phyloP scores from a whole-genome alignment of 2,329 filamentous ascomycete genomes.

The Cladosporium sp. region DNA sequence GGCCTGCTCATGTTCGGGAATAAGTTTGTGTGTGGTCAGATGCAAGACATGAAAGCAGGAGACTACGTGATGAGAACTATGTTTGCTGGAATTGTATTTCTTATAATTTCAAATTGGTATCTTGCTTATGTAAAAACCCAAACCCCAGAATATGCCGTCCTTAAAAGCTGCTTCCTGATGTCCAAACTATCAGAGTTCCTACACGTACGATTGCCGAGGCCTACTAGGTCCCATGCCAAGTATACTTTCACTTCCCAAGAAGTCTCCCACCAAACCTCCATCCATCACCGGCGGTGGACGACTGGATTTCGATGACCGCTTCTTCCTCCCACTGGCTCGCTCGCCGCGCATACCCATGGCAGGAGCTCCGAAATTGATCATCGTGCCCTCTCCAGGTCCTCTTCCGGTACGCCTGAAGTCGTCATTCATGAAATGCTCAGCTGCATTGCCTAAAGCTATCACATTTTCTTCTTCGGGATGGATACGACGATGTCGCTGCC shows the following conservation, averaged over 20 bases:
- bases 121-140: slow-evolving; percentile 7
- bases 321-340: slow-evolving; percentile 26
- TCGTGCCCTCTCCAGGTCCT: slow-evolving; percentile 29
- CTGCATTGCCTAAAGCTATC: slow-evolving; percentile 44
- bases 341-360: slow-evolving; percentile 29
- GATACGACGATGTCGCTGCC: slow-evolving; percentile 34
- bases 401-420: slow-evolving; percentile 41
- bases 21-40: too few relatives aligned
- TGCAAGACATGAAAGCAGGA: too few relatives aligned
- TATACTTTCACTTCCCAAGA: slow-evolving; percentile 33
- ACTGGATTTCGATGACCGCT: slow-evolving; percentile 15
- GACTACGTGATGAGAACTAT: too few relatives aligned
- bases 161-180: background rate
- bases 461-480: slow-evolving; percentile 23
- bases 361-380: slow-evolving; percentile 30
- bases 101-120: slow-evolving; percentile 10
- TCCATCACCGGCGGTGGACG: slow-evolving; percentile 13
- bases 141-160: background rate
- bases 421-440: slow-evolving; percentile 59
- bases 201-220: background rate
- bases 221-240: slow-evolving; percentile 21
- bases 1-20: background rate
- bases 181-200: background rate
- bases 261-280: slow-evolving; percentile 28
- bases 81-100: background rate